Evolutionary conservation across 2,329 filamentous ascomycete genomes (phyloP).

Genomic region (Tolypocladium inflatum): DNA sequence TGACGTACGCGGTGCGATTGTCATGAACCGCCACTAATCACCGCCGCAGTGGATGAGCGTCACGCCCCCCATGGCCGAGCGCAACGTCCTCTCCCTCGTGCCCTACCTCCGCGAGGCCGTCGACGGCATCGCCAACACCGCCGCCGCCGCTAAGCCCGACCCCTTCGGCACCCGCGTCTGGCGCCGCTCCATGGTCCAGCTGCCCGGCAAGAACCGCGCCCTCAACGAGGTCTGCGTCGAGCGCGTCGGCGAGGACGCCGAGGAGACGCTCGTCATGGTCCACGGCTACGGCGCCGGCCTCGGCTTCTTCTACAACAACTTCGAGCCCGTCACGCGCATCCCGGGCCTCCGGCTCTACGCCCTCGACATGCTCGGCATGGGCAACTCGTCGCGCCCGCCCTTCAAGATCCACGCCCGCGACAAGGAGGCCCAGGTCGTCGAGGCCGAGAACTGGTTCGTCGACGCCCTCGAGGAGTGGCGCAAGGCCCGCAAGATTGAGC

Average conservation of each 20-base stretch:
- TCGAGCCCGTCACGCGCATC: constrained; percentile 72
- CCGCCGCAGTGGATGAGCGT: constrained; percentile 65
- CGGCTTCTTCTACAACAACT: constrained; percentile 98
- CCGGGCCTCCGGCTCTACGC: constrained; percentile 85
- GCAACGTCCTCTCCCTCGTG: constrained; percentile 76
- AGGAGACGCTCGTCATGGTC: constrained; percentile 88
- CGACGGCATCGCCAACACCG: constrained; percentile 47
- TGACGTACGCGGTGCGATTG: constrained; percentile 11
- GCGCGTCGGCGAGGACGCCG: constrained; percentile 64
- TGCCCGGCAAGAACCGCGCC: constrained; percentile 77
- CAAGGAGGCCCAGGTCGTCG: constrained; percentile 66
- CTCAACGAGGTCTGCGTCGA: constrained; percentile 92
- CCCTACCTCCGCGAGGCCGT: constrained; percentile 72
- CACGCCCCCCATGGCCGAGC: constrained; percentile 77
- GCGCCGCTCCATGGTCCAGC: constrained; percentile 73
- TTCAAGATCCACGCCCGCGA: constrained; percentile 83
- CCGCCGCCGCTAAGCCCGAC: constrained; percentile 45
- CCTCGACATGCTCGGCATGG: constrained; percentile 93
- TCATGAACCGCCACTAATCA: neutral
- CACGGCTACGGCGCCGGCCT: constrained; percentile 95
- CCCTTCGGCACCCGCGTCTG: constrained; percentile 80
- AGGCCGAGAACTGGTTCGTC: constrained; percentile 93
- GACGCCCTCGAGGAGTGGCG: constrained; percentile 97
- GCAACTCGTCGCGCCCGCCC: constrained; percentile 70
- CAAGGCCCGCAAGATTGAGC: constrained; percentile 76